Base-by-base conservation (phyloP, 345 rosid species). In the Populus davidiana region DNA sequence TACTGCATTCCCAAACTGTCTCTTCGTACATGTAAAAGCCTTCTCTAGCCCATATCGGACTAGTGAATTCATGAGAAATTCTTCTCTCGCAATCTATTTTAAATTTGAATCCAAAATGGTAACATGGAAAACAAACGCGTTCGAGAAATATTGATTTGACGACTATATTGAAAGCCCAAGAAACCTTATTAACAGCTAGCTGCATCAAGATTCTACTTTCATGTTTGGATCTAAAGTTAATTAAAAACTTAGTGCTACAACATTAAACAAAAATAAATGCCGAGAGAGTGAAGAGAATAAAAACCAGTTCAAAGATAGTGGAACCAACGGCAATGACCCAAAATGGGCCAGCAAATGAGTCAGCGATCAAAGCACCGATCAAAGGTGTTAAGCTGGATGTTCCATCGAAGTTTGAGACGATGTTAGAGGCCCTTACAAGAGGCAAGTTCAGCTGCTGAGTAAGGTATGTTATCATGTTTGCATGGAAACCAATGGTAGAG, bases 341-440 rank as follows among this genome's bases (percentile, higher is more conserved):
- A 41, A 83, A 91, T 18, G 91, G 86, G 64, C 91, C 91, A 1
- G 89, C 88, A 6, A 84, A 85, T 4, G 94, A 86, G 36, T 91
- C 94, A 0, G 94, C 94, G 0, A 91, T 82, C 54, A 91, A 50
- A 81, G 91, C 94, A 2, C 92, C 94, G 18, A 89, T 41, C 35
- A 89, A 78, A 0, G 92, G 88, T 0, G 91, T 89, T 68, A 91
- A 87, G 85, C 86, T 82, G 43, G 88, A 56, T 0, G 91, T 88
- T 50, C 94, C 94, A 0, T 83, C 52, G n/a, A 91, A 89, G 80
- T 86, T 91, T 59, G 87, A 83, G 78, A 91, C 88, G 36, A 80
- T 91, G 73, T 88, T 91, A 27, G 92, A 88, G 38, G 94, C 94
- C 73, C 79, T 72, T 2, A 86, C 92, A 75, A 89, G 75, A 0